Evolutionary conservation across 2,329 filamentous ascomycete genomes (phyloP), one percentile per base, ranked within the genome.

Genomic region (Alternaria longipes): DNA sequence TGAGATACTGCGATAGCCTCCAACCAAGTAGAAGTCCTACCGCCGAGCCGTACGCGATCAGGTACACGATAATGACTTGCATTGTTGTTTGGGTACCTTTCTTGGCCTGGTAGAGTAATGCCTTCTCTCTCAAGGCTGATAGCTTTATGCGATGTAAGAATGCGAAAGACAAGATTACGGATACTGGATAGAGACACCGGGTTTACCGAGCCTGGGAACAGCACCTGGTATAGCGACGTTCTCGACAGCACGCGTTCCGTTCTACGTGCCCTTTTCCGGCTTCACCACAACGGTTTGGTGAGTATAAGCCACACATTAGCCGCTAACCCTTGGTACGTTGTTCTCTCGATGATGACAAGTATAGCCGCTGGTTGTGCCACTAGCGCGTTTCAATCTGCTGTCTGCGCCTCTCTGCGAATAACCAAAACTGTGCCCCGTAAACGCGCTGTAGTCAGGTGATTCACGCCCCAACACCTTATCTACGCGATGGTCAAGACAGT

Each of bases 1-100:
- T 45, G 4, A 54, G 40, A 54, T 24, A 54, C 14, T 22, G 28
- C 22, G 18, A 54, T 24, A 54, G 51, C 12, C 51, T 34, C 51
- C 28, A 54, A 20, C 41, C 40, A 14, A 54, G n/a, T 20, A 54
- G n/a, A 45, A 54, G 40, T 7, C 26, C 51, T 14, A 54, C 16
- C 12, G 26, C 24, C 6, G 40, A 54, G 4, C n/a, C 16, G 16
- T 54, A 54, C 26, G 38, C 38, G 6, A 53, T 53, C 8, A 26
- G n/a, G 9, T 53, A 53, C 12, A 53, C n/a, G 8, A 32, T 20
- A 5, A 44, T 42, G 5, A 41, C 38, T 20, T 53, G 38, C 26
- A 53, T 53, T n/a, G 38, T 40, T 28, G 26, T 28, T 28, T 28
- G 7, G 26, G 26, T 40, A 20, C 38, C 18, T 40, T 40, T 8